Base-by-base conservation (phyloP, 2,329 filamentous ascomycete genomes). In the Macrophomina pseudophaseolina region DNA sequence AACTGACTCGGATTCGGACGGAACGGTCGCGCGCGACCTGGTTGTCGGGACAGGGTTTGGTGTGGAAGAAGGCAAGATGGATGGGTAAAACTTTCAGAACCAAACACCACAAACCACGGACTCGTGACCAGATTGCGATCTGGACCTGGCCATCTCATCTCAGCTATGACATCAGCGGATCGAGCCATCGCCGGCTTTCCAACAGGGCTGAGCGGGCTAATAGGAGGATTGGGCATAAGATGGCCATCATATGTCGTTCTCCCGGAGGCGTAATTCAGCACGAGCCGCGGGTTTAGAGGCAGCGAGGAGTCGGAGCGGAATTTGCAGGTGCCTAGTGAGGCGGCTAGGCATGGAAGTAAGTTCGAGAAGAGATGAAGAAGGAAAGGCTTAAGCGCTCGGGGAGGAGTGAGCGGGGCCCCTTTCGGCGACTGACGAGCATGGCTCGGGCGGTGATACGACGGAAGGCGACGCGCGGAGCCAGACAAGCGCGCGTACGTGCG, bases 331-430 rank as follows among this genome's bases (percentile, higher is more conserved):
- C 14, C 23, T 33, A 33, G 54, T 46, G 58, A 16, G 12, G 18
- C 2, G 28, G 44, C 42, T 49, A 62, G 58, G 16, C 42, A 33
- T 35, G 44, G 58, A 48, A 62, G 58, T 33, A n/a, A 49, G 44
- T 48, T 62, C 42, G 58, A 62, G 44, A 62, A 62, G 46, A 62
- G 52, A 38, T 40, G 44, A 62, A 44, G 46, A 49, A 33, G 32
- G 18, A 44, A 62, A 62, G 49, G 42, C 58, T 62, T 62, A 49
- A 16, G 40, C 58, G n/a, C n/a, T 35, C 32, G 23, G 44, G 58
- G 32, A 62, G n/a, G 32, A 30, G 44, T 33, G 32, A 38, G 11
- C 42, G 40, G 23, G 58, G n/a, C 32, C 18, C n/a, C 40, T 32
- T 32, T 49, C 30, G 58, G 58, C 58, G 18, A 30, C 30, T 48